A percentile compares a stretch with the other conserved stretches of the same genome.
Conservation (phyloP, 106 monocot species). For the Chionographis japonica region DNA sequence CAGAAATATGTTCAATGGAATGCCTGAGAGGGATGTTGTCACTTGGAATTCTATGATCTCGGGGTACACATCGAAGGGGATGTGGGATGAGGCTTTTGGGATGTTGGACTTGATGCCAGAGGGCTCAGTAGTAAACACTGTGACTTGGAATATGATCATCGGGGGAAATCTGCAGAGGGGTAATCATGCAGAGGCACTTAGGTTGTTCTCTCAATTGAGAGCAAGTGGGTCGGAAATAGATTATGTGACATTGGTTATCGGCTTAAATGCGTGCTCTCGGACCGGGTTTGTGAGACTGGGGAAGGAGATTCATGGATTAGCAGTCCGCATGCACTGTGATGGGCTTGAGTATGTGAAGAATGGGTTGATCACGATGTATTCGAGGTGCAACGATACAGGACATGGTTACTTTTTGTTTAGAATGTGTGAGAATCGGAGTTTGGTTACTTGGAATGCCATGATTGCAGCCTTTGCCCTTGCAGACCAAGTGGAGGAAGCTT, state of each 20-base stretch:
- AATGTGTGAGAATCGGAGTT: conserved; percentile 15
- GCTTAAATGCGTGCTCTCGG: conserved; percentile 55
- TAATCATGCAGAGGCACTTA: conserved; percentile 23
- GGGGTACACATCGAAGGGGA: conserved; percentile 38
- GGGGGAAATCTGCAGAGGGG: conserved; percentile 30
- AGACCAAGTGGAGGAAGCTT: conserved; percentile 48
- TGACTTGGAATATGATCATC: conserved; percentile 47
- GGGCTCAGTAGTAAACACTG: conserved; percentile 16
- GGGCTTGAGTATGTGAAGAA: conserved; percentile 47
- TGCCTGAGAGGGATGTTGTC: conserved; percentile 63
- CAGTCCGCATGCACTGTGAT: conserved; percentile 24
- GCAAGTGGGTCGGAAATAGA: conserved; percentile 23
- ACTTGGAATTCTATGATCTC: conserved; percentile 78
- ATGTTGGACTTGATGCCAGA: conserved; percentile 33
- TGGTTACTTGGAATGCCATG: conserved; percentile 81
- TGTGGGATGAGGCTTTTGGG: conserved; percentile 39
- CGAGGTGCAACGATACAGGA: conserved; percentile 30
- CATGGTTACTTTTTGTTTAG: conserved; percentile 40
- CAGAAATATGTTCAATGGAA: conserved; percentile 59
- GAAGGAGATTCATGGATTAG: conserved; percentile 59
- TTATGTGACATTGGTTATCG: conserved; percentile 53
- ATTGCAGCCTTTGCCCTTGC: conserved; percentile 52
- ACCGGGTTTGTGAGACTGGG: conserved; percentile 31
- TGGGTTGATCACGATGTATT: conserved; percentile 85
- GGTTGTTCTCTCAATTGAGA: conserved; percentile 35